phyloP scores from a whole-genome alignment of 2,329 filamentous ascomycete genomes.

The Nectriaceae sp. region DNA sequence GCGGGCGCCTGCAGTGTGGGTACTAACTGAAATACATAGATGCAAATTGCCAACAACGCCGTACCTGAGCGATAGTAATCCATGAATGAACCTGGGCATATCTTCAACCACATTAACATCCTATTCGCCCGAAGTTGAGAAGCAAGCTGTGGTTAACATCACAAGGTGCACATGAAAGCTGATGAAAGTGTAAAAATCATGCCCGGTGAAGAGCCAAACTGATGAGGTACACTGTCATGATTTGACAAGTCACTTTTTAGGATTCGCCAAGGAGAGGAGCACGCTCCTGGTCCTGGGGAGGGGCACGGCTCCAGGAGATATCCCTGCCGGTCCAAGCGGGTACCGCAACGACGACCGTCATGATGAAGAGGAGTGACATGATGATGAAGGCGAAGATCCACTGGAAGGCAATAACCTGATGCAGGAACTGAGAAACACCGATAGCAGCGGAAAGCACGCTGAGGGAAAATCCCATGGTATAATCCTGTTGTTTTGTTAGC shows the following conservation, averaged over 20 bases:
- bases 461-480: slow-evolving; percentile 78
- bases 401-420: slow-evolving; percentile 75
- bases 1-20: not conserved
- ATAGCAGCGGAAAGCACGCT: slow-evolving; percentile 73
- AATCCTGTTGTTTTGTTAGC: slow-evolving; percentile 48
- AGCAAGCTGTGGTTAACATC: not conserved
- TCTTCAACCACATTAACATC: too few species aligned
- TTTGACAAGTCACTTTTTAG: too few species aligned
- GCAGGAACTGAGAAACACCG: slow-evolving; percentile 74
- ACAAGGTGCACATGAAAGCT: too few species aligned
- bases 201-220: too few species aligned
- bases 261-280: slow-evolving; percentile 61
- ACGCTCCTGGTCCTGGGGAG: slow-evolving; percentile 54
- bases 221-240: too few species aligned
- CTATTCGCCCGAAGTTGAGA: not conserved
- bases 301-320: slow-evolving; percentile 48
- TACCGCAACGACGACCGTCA: slow-evolving; percentile 65
- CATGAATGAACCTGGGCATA: too few species aligned
- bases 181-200: too few species aligned
- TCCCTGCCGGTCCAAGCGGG: slow-evolving; percentile 65
- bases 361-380: slow-evolving; percentile 72
- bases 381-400: slow-evolving; percentile 93
- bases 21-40: not conserved
- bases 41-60: not conserved
- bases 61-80: not conserved